These are phyloP conservation scores for Thalassiosira exigua DNA, from an alignment of 352 stramenopile genomes.

Conservation along the genomic window DNA sequence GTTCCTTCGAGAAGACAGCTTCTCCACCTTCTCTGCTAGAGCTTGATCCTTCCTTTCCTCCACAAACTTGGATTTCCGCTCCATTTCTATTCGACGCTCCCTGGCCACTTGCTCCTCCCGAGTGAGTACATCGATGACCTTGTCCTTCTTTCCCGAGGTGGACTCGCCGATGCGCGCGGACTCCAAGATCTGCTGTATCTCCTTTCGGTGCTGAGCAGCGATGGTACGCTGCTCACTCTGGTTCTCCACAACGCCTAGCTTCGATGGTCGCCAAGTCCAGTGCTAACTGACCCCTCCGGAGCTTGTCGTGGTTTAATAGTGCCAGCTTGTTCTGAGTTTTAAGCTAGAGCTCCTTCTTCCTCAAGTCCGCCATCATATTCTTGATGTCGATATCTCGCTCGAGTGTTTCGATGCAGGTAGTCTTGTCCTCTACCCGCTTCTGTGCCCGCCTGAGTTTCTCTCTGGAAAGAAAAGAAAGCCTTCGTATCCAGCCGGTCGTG, in stretches of 20 bases:
- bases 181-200: slow-evolving; percentile 9
- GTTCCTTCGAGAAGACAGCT: too few relatives aligned
- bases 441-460: slow-evolving; percentile 27
- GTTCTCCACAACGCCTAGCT: slow-evolving; percentile 24
- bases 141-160: slow-evolving; percentile 13
- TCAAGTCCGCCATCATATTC: slow-evolving; percentile 24
- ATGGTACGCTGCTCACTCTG: slow-evolving; percentile 16
- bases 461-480: slow-evolving; percentile 23
- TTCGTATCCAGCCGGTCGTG: slow-evolving; percentile 15
- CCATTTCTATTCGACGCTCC: too few relatives aligned
- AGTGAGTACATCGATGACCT: too few relatives aligned
- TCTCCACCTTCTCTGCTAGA: too few relatives aligned
- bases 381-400: slow-evolving; percentile 31
- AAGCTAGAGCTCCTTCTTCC: slow-evolving; percentile 15
- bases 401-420: slow-evolving; percentile 12
- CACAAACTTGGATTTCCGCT: too few relatives aligned
- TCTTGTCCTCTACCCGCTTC: slow-evolving; percentile 13
- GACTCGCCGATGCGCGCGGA: slow-evolving; percentile 8
- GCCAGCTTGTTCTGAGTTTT: slow-evolving; percentile 23
- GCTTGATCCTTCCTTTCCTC: too few relatives aligned
- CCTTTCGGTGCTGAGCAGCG: slow-evolving; percentile 21
- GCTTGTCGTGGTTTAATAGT: slow-evolving; percentile 23
- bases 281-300: slow-evolving; percentile 20
- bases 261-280: slow-evolving; percentile 15
- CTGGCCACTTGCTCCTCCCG: too few relatives aligned